These are phyloP conservation scores for Melastoma malabathricum DNA, from an alignment of 345 rosid species.

Conservation along the genomic window DNA sequence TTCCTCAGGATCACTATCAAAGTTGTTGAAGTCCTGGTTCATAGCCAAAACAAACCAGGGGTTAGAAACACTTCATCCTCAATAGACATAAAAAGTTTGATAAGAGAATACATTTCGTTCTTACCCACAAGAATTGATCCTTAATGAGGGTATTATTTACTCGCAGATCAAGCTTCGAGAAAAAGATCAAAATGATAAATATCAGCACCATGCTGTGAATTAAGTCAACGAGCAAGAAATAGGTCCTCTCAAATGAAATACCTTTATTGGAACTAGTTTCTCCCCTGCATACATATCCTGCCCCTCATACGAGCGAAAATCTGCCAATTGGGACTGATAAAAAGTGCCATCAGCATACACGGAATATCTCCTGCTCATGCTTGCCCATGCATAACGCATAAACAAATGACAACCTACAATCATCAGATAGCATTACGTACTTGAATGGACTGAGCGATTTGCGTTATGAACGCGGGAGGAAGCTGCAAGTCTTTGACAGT, in stretches of 20 bases:
- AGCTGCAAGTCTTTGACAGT: slow-evolving; percentile 92
- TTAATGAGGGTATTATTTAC: slow-evolving; percentile 80
- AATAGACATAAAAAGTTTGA: not conserved
- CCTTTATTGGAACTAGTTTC: slow-evolving; percentile 94
- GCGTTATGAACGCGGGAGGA: slow-evolving; percentile 64
- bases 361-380: not conserved
- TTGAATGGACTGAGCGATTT: slow-evolving; percentile 89
- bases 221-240: no score
- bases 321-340: slow-evolving; percentile 67
- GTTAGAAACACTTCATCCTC: not conserved
- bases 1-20: slow-evolving; percentile 88
- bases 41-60: not conserved
- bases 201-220: not conserved
- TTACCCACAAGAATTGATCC: slow-evolving; percentile 92
- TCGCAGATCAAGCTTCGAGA: slow-evolving; percentile 85
- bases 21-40: slow-evolving; percentile 77
- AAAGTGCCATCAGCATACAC: not conserved
- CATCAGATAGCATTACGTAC: slow-evolving; percentile 14
- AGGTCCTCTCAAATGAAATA: slow-evolving; percentile 5
- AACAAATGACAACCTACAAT: not conserved
- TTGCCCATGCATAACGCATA: not conserved
- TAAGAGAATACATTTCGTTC: slow-evolving; percentile 2
- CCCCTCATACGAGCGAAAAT: slow-evolving; percentile 79
- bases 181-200: slow-evolving; percentile 2
- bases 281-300: slow-evolving; percentile 90